Conservation (phyloP, 2,329 filamentous ascomycete species). For the Microdochium nivale region DNA sequence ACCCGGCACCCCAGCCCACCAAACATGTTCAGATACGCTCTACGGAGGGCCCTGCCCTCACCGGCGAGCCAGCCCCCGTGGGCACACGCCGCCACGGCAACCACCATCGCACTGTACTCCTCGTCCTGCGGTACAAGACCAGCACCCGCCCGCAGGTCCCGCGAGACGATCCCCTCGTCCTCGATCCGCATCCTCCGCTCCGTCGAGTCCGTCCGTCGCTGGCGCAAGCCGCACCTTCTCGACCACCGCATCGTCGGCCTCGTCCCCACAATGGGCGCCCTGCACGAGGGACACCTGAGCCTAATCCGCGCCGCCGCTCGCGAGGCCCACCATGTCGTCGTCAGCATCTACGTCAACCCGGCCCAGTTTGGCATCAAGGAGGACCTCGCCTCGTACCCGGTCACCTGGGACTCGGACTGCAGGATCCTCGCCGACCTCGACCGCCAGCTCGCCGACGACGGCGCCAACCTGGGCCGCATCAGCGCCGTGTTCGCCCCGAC, state of each 20-base stretch:
- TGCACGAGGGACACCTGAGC: conserved; percentile 86
- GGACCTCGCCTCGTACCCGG: conserved; percentile 81
- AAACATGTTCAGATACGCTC: neutral
- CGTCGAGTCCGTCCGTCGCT: conserved; percentile 60
- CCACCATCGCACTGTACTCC: neutral
- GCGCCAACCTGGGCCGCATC: conserved; percentile 56
- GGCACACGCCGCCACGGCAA: neutral
- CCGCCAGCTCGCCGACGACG: conserved; percentile 57
- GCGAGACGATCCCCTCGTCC: conserved; percentile 44
- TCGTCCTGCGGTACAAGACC: conserved; percentile 11
- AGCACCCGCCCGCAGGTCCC: conserved; percentile 9
- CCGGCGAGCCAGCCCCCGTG: neutral
- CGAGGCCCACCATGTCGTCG: conserved; percentile 79
- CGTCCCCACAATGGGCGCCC: conserved; percentile 94
- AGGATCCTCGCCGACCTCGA: conserved; percentile 60
- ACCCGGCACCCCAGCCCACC: neutral
- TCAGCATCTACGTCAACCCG: conserved; percentile 93
- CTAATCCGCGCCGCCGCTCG: conserved; percentile 75
- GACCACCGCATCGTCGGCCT: conserved; percentile 70
- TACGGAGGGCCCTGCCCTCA: neutral
- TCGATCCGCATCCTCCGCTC: conserved; percentile 68
- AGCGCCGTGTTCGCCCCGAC: conserved; percentile 80
- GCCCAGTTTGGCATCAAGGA: conserved; percentile 90
- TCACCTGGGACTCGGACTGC: conserved; percentile 77
- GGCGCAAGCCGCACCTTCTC: conserved; percentile 57